Evolutionary conservation across 345 rosid genomes (phyloP).

Genomic region (Noccaea bulbosa): DNA sequence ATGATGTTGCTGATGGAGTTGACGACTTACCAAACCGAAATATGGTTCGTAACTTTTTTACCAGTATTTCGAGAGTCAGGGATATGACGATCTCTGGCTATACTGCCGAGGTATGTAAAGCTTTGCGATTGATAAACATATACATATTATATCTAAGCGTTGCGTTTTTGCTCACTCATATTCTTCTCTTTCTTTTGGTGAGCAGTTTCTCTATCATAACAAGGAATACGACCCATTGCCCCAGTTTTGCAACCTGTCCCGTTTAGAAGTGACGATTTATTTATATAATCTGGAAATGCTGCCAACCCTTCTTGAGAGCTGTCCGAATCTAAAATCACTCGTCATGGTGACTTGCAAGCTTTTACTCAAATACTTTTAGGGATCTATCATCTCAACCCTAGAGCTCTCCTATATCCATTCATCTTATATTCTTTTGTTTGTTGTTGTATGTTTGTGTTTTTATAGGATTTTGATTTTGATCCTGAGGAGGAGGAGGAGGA

Average conservation of each 20-base stretch:
- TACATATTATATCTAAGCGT: too few relatives aligned
- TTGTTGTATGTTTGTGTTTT: neutral
- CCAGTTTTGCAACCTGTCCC: constrained; percentile 21
- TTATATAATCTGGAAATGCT: neutral
- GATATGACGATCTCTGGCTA: constrained; percentile 1
- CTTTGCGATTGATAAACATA: neutral
- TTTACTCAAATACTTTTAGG: too few relatives aligned
- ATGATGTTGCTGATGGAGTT: constrained; percentile 4
- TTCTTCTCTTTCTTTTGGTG: neutral
- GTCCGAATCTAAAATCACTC: constrained; percentile 30
- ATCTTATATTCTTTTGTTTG: neutral
- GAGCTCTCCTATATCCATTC: neutral
- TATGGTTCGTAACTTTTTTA: constrained; percentile 26
- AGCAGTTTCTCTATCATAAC: constrained; percentile 19
- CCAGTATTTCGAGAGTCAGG: constrained; percentile 16
- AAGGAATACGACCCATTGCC: constrained; percentile 16
- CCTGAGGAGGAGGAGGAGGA: too few relatives aligned
- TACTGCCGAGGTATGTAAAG: constrained; percentile 19
- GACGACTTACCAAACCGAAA: constrained; percentile 27
- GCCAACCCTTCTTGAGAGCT: constrained; percentile 17
- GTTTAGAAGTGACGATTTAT: neutral
- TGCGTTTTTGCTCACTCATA: neutral
- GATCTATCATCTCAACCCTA: too few relatives aligned
- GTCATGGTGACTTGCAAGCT: constrained; percentile 12
- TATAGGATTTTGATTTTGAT: neutral